A percentile compares a stretch with the other conserved stretches of the same genome.
These are phyloP conservation scores for Paramecium tetraurelia DNA, from an alignment of 73 alveolate species.

Conservation along the genomic window DNA sequence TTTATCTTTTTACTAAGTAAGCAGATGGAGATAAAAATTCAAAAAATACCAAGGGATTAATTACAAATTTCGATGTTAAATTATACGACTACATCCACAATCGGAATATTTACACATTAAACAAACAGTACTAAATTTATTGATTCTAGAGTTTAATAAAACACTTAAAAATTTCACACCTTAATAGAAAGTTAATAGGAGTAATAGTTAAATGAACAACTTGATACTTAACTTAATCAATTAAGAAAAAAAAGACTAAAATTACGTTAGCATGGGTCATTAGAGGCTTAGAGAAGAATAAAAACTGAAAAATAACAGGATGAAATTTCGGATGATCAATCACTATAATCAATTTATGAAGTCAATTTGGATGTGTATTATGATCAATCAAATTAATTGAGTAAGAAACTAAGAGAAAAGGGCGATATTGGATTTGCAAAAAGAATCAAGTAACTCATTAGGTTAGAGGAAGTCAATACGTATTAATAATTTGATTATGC, in stretches of 20 bases:
- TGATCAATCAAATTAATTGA: not conserved
- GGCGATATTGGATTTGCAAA: conserved; percentile 13
- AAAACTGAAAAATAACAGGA: not conserved
- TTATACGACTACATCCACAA: not conserved
- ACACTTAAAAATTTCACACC: not conserved
- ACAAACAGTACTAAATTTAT: not conserved
- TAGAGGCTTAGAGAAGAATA: not conserved
- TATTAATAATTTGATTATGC: not conserved
- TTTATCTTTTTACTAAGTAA: not conserved
- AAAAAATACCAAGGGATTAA: conserved; percentile 8
- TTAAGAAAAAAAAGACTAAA: not conserved
- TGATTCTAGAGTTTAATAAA: not conserved
- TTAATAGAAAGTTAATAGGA: not conserved
- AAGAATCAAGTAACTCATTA: not conserved
- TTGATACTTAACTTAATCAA: not conserved
- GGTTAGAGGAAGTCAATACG: conserved; percentile 23
- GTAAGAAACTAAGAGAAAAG: not conserved
- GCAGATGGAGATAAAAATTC: conserved; percentile 25
- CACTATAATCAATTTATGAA: conserved; percentile 19
- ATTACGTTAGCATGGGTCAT: not conserved
- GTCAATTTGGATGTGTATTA: not conserved
- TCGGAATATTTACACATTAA: not conserved
- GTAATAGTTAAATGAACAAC: not conserved
- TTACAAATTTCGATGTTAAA: not conserved
- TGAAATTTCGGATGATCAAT: not conserved